Base-by-base conservation (phyloP, 352 stramenopile genomes). In the Phytophthora pistaciae region DNA sequence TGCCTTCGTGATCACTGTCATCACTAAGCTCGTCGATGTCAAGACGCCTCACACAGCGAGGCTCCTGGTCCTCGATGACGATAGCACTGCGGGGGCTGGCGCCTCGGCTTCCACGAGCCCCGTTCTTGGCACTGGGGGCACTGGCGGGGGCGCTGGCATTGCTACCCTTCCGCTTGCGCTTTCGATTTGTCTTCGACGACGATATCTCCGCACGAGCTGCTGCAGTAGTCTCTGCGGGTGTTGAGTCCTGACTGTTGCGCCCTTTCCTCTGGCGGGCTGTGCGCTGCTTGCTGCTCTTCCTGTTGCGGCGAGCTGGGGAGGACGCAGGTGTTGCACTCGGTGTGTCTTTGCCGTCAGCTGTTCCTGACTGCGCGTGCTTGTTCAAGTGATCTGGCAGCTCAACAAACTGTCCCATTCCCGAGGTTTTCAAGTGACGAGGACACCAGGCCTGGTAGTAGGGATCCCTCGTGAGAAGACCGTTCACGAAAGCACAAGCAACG, bases 401-500 rank as follows among this genome's bases (percentile, higher is more conserved):
- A 29, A 95, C 76, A 56, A 92, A 79, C 20, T 75, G 60, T 8
- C 75, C 73, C 74, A 93, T 88, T 2, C 86, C 85, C 1, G 88
- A 92, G 1, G 74, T 79, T 81, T 92, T 92, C 11, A 95, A 57
- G 61, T 95, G 88, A 40, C 89, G 88, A 21, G 84, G 78, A 49
- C 88, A 95, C 86, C 88, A 95, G 25, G 80, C 86, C 42, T 84
- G 78, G 46, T 94, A 95, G 42, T 91, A 78, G 23, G 88, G 85
- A 53, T 91, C 81, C 10, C 70, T 72, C 0, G 83, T 91, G 7
- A 95, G 74, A 8, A 89, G 66, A 0, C 88, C 88, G 29, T 90
- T 90, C 25, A 95, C 83, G 44, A 83, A 93, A 3, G 88, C 88
- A 60, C 88, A 95, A 2, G 85, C 66, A 7, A 95, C 85, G 56